phyloP scores from a whole-genome alignment of 1,139 yeast species.

The Waltiozyma sp. region DNA sequence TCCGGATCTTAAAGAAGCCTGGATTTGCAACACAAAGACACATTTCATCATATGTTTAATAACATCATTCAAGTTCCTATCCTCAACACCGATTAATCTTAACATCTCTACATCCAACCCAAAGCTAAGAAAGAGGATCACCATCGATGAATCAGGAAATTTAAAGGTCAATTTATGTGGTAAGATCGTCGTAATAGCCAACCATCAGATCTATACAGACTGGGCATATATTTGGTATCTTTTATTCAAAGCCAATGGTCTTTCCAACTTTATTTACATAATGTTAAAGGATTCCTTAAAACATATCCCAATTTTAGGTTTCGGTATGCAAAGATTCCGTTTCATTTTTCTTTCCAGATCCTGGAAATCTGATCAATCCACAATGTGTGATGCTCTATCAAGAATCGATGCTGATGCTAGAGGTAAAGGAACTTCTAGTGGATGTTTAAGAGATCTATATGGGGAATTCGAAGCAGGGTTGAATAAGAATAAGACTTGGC shows the following conservation, averaged over 20 bases:
- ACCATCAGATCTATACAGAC: conserved; percentile 91
- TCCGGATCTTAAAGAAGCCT: conserved; percentile 24
- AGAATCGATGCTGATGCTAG: conserved; percentile 40
- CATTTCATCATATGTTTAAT: conserved; percentile 39
- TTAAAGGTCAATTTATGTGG: conserved; percentile 26
- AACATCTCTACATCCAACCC: conserved; percentile 28
- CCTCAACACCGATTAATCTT: conserved; percentile 27
- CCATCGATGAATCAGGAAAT: conserved; percentile 19
- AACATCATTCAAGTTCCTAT: conserved; percentile 30
- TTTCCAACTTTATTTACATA: conserved; percentile 56
- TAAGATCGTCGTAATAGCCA: conserved; percentile 58
- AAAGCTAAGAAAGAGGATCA: conserved; percentile 15
- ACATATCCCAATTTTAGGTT: conserved; percentile 68
- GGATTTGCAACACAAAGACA: conserved; percentile 36
- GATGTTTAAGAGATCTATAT: conserved; percentile 23
- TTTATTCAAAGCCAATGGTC: conserved; percentile 46
- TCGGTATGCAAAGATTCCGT: conserved; percentile 73
- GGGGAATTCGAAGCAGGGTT: conserved; percentile 30
- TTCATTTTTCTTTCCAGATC: conserved; percentile 76
- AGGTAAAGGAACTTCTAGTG: conserved; percentile 40
- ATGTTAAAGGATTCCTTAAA: conserved; percentile 72
- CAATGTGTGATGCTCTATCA: conserved; percentile 44
- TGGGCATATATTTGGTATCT: conserved; percentile 94
- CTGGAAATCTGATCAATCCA: conserved; percentile 67
- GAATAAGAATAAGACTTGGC: conserved; percentile 24